Evolutionary conservation across 140 eudicot species (phyloP), one percentile per base, ranked within the genome.

Genomic region (Erigeron philadelphicus): DNA sequence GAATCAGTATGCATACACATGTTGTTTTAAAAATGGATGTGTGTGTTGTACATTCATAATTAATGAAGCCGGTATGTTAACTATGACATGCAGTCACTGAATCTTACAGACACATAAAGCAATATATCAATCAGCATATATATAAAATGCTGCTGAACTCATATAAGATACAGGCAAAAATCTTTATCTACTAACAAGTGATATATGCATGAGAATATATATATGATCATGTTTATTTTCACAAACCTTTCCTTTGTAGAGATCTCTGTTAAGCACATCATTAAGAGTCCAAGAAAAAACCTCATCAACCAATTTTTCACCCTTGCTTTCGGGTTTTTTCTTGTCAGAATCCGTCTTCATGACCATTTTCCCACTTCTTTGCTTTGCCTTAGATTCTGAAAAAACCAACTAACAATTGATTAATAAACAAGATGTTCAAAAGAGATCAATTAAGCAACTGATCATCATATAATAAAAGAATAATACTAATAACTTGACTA

Each of bases 281-380:
- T 42, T 9, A 19, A 77, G 76, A 18, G 77, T 63, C 81, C 81
- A 77, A 64, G 81, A 77, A 35, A 77, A 77, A 48, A 77, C 81
- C 68, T 40, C 72, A 3, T 25, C 8, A 55, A 77, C 21, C 77
- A 77, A 66, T 0, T 11, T 2, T 23, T 46, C 12, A 64, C 40
- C 50, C 17, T 69, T 62, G 75, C 2, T 61, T 67, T 59, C 66
- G 16, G 76, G 66, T 62, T 76, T 70, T 50, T 69, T 5, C 17
- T 43, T 6, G 13, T 52, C 59, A 0, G 16, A 41, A 53, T 50
- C 70, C 9, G 41, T 50, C 40, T 11, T 55, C 67, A 25, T 76
- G 17, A 57, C n/a, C 67, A 5, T 23, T 6, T 68, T 0, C 4
- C 42, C 41, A 5, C 1, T 16, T 2, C 9, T n/a, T 50, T 11